Conservation (phyloP, 345 rosid genomes). For the Angophora floribunda region DNA sequence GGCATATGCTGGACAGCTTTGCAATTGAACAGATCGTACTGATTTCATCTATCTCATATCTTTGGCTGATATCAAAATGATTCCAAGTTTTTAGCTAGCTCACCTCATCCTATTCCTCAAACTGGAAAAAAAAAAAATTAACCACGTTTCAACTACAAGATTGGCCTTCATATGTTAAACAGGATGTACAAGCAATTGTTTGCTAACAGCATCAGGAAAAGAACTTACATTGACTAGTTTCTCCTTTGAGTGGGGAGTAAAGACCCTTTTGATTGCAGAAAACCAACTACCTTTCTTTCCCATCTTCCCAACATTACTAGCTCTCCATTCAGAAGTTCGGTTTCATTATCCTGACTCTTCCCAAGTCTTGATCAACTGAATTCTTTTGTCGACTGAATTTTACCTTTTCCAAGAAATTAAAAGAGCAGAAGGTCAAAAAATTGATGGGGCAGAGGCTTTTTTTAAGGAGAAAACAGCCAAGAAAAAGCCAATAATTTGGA, state of each 20-base stretch:
- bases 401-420: not conserved
- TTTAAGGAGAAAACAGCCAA: not conserved
- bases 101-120: not conserved
- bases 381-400: not conserved
- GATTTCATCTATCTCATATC: not conserved
- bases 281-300: slow-evolving; percentile 96
- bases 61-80: not conserved
- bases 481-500: not conserved
- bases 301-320: slow-evolving; percentile 68
- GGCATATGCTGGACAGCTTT: not conserved
- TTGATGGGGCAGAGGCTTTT: not conserved
- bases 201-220: not conserved
- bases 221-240: slow-evolving; percentile 56
- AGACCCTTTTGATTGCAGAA: slow-evolving; percentile 85
- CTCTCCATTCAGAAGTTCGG: slow-evolving; percentile 13
- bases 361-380: not conserved
- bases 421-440: not conserved
- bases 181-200: not conserved
- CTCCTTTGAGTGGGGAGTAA: slow-evolving; percentile 60
- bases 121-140: not conserved
- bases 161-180: not conserved
- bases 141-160: not conserved
- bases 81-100: not conserved
- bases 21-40: not conserved
- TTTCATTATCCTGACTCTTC: not conserved